Conservation (phyloP, 768 basidiomycete species). For the Mycena venus region DNA sequence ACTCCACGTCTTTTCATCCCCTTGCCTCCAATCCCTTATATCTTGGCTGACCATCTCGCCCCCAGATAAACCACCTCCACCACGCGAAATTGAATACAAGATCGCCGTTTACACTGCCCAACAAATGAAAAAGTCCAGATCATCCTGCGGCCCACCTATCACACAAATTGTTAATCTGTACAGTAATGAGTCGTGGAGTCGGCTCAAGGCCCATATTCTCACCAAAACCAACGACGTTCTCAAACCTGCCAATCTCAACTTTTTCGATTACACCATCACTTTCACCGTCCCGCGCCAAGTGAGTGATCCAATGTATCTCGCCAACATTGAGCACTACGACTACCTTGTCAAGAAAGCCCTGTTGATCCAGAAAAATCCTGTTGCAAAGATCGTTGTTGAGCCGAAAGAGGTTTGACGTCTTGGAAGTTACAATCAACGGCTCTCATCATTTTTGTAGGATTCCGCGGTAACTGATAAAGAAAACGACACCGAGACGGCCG, state of each 20-base stretch:
- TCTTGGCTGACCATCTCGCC: no score
- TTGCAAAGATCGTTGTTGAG: background rate
- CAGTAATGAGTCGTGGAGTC: background rate
- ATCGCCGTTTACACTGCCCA: background rate
- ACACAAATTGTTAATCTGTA: background rate
- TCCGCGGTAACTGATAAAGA: background rate
- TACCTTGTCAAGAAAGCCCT: background rate
- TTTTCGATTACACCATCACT: background rate
- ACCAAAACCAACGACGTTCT: background rate
- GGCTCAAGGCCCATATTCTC: background rate
- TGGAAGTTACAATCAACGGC: background rate
- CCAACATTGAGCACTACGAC: background rate
- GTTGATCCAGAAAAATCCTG: background rate
- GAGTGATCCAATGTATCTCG: background rate
- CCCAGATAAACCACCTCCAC: no score
- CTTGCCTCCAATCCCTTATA: background rate
- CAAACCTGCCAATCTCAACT: background rate
- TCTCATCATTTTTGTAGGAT: background rate
- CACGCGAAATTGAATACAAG: no score
- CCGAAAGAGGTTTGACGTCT: background rate
- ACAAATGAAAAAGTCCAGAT: background rate
- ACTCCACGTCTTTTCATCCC: background rate
- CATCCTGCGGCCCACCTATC: background rate
- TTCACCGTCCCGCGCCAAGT: constrained; percentile 12
- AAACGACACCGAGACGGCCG: background rate